A percentile compares a stretch with the other conserved stretches of the same genome.
These are phyloP conservation scores for Eremomyces bilateralis DNA, from an alignment of 495 filamentous ascomycete species.

Conservation along the genomic window DNA sequence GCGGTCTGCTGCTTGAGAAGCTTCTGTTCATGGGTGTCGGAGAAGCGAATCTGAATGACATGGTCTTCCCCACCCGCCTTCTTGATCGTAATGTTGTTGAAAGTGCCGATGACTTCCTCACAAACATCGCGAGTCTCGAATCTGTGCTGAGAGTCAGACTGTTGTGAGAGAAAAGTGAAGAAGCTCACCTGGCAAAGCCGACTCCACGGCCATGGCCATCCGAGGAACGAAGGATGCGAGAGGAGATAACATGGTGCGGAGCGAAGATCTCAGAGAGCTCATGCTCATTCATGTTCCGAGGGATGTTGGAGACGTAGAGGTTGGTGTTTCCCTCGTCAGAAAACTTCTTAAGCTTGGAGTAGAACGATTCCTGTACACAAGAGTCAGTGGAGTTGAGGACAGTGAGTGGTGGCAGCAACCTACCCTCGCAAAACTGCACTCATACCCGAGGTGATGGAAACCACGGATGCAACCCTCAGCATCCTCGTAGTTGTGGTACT, in stretches of 20 bases:
- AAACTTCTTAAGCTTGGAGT: constrained; percentile 80
- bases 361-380: constrained; percentile 75
- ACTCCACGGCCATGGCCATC: constrained; percentile 87
- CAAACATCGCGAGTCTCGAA: constrained; percentile 79
- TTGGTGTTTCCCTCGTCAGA: constrained; percentile 76
- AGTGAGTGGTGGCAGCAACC: constrained; percentile 5
- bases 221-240: constrained; percentile 77
- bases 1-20: constrained; percentile 84
- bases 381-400: constrained; percentile 3
- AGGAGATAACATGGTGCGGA: constrained; percentile 65
- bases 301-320: constrained; percentile 90
- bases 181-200: constrained; percentile 74
- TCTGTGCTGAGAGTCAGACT: constrained; percentile 19
- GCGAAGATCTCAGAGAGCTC: constrained; percentile 59
- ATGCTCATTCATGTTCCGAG: constrained; percentile 69
- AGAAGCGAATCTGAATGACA: constrained; percentile 81
- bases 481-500: constrained; percentile 67
- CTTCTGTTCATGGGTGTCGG: constrained; percentile 91
- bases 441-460: constrained; percentile 84
- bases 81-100: constrained; percentile 40
- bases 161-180: neutral
- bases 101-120: constrained; percentile 64
- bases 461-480: constrained; percentile 90
- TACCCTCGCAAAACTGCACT: constrained; percentile 88
- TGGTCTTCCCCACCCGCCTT: constrained; percentile 49